Conservation (phyloP, 176 grass and related monocot species). For the Phoenix roebelenii region DNA sequence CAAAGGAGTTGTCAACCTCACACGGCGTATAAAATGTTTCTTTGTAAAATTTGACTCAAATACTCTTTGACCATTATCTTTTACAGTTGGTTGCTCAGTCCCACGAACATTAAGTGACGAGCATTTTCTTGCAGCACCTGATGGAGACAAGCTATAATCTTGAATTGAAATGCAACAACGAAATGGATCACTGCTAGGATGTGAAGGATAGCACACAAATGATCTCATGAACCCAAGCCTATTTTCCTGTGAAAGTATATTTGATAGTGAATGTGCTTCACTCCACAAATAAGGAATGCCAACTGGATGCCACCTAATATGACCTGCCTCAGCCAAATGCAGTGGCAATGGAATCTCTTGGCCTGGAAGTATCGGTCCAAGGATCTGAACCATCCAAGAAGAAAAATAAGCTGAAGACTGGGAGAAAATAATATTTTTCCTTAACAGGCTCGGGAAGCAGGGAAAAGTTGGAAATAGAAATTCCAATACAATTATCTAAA, state of each 20-base stretch:
- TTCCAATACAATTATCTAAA: too few relatives aligned
- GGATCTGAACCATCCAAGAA: conserved; percentile 29
- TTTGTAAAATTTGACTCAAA: conserved; percentile 39
- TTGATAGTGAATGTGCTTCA: conserved; percentile 68
- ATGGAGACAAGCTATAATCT: conserved; percentile 57
- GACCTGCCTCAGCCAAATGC: conserved; percentile 87
- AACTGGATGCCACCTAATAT: conserved; percentile 93
- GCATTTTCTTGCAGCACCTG: conserved; percentile 27
- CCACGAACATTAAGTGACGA: conserved; percentile 30
- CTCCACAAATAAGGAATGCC: conserved; percentile 81
- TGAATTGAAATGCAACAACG: conserved; percentile 91
- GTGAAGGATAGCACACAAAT: conserved; percentile 92
- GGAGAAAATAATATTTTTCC: too few relatives aligned
- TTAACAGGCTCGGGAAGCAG: too few relatives aligned
- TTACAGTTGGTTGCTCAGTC: conserved; percentile 20
- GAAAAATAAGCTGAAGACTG: too few relatives aligned
- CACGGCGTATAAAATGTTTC: conserved; percentile 64
- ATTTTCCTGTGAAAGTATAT: conserved; percentile 77
- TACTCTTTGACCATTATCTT: conserved; percentile 21
- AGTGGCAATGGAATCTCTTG: conserved; percentile 84
- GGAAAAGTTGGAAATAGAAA: too few relatives aligned
- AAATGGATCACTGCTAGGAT: conserved; percentile 86
- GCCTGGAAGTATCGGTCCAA: conserved; percentile 74
- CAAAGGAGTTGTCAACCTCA: conserved; percentile 71
- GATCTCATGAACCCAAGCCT: conserved; percentile 87